Percentiles rank a stretch among this genome's conserved stretches.
Conservation (phyloP, 495 filamentous ascomycete species). For the Lepraria neglecta region DNA sequence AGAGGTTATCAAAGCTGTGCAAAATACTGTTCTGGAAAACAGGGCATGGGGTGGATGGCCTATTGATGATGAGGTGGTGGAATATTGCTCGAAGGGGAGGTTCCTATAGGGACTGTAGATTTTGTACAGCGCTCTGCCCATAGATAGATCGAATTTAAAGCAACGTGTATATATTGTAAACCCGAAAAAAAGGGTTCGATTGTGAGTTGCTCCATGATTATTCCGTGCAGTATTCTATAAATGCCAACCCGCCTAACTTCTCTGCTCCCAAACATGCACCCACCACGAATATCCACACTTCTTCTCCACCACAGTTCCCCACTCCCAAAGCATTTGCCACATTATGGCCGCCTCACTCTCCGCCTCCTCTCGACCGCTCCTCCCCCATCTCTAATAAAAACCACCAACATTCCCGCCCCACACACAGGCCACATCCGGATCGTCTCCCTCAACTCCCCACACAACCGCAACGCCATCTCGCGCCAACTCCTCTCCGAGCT, state of each 20-base stretch:
- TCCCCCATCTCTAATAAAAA: slow-evolving; percentile 59
- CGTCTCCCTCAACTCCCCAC: slow-evolving; percentile 76
- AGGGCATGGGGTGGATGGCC: slow-evolving; percentile 50
- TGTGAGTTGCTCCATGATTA: not conserved
- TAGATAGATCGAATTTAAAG: not conserved
- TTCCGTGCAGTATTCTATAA: not conserved
- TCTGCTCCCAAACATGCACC: slow-evolving; percentile 23
- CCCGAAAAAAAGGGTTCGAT: not conserved
- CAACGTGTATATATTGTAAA: not conserved
- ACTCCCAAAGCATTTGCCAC: too few species aligned
- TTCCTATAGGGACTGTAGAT: slow-evolving; percentile 12
- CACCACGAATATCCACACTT: slow-evolving; percentile 24
- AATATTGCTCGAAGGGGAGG: slow-evolving; percentile 34
- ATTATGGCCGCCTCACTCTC: not conserved
- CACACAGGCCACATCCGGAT: slow-evolving; percentile 79
- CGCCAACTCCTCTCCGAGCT: slow-evolving; percentile 64
- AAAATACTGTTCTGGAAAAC: slow-evolving; percentile 42
- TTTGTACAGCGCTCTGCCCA: not conserved
- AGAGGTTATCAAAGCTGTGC: slow-evolving; percentile 35
- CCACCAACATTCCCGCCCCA: slow-evolving; percentile 67
- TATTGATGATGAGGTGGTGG: slow-evolving; percentile 43
- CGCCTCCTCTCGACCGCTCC: slow-evolving; percentile 50
- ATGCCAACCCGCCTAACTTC: slow-evolving; percentile 25
- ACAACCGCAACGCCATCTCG: slow-evolving; percentile 86
- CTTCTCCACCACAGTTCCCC: slow-evolving; percentile 27